Base-by-base conservation (phyloP, 768 basidiomycete species). In the Boletus rubroflammeus region DNA sequence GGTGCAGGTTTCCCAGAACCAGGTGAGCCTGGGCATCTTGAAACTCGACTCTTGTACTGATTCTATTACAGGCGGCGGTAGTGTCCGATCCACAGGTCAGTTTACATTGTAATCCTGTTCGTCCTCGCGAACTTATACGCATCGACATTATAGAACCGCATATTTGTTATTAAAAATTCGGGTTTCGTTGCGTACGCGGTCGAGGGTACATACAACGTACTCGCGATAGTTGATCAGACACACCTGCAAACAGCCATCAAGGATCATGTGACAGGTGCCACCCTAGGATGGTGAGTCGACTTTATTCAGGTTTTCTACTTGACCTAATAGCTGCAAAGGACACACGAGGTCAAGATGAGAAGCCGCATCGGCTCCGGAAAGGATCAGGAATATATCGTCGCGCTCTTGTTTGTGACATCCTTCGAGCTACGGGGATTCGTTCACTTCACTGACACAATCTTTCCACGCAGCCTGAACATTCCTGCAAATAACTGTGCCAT, bases 401-500 rank as follows among this genome's bases (percentile, higher is more conserved):
- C 90, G 0, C 79, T 84, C 44, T 92, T 92, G 86, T 88, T 66
- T n/a, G 54, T 52, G 25, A 39, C 9, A 39, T 58, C n/a, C 54
- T 45, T 60, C 15, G 26, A 47, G 41, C 25, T 39, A 19, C 44
- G 10, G 2, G 38, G 8, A 32, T 23, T 15, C 25, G 38, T 43
- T 34, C 29, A 17, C 6, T 32, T 38, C n/a, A 42, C 38, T 59
- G 25, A 63, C 36, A 41, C 17, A 5, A 14, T 31, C 2, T 28
- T 52, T n/a, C n/a, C 43, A 40, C 34, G 15, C 54, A 90, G 86
- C 74, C 71, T 91, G 66, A 85, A 90, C 59, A 89, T 91, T 45
- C 90, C 90, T 7, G 90, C 90, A 26, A 91, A 82, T 63, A 93
- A 93, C 66, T 92, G 90, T 63, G 91, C 89, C 35, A 88, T 92